These are phyloP conservation scores for Elsinoe fawcettii DNA, from an alignment of 2,329 filamentous ascomycete genomes.

Conservation along the genomic window DNA sequence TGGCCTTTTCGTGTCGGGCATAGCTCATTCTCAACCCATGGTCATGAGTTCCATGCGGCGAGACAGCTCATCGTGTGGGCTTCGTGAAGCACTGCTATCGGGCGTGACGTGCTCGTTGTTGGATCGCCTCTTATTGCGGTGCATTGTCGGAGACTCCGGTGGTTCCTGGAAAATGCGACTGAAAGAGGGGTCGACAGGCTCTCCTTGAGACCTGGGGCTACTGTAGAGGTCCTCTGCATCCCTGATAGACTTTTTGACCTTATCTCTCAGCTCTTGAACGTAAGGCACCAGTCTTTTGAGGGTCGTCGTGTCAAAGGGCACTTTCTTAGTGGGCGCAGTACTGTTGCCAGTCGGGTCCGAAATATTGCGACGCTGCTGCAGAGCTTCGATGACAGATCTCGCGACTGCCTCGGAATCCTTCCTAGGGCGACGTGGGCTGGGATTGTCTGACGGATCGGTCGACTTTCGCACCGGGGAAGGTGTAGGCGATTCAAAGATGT, in stretches of 20 bases:
- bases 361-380: slow-evolving; percentile 36
- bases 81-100: slow-evolving; percentile 16
- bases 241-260: slow-evolving; percentile 41
- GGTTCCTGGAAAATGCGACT: slow-evolving; percentile 29
- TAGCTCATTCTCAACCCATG: slow-evolving; percentile 20
- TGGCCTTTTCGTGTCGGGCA: slow-evolving; percentile 12
- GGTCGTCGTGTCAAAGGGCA: slow-evolving; percentile 60
- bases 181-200: slow-evolving; percentile 28
- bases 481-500: slow-evolving; percentile 13
- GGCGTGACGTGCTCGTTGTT: slow-evolving; percentile 15
- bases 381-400: slow-evolving; percentile 54
- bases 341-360: slow-evolving; percentile 23
- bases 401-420: slow-evolving; percentile 53
- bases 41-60: slow-evolving; percentile 23
- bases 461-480: slow-evolving; percentile 10
- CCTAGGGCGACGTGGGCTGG: slow-evolving; percentile 34
- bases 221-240: slow-evolving; percentile 42
- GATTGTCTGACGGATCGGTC: background rate
- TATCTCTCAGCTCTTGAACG: slow-evolving; percentile 40
- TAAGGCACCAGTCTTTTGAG: slow-evolving; percentile 54
- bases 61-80: slow-evolving; percentile 21
- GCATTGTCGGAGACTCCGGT: slow-evolving; percentile 17
- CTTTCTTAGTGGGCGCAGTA: slow-evolving; percentile 40
- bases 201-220: slow-evolving; percentile 30
- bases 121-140: slow-evolving; percentile 16